Conservation (phyloP, 2,329 filamentous ascomycete species). For the Biscogniauxia mediterranea region DNA sequence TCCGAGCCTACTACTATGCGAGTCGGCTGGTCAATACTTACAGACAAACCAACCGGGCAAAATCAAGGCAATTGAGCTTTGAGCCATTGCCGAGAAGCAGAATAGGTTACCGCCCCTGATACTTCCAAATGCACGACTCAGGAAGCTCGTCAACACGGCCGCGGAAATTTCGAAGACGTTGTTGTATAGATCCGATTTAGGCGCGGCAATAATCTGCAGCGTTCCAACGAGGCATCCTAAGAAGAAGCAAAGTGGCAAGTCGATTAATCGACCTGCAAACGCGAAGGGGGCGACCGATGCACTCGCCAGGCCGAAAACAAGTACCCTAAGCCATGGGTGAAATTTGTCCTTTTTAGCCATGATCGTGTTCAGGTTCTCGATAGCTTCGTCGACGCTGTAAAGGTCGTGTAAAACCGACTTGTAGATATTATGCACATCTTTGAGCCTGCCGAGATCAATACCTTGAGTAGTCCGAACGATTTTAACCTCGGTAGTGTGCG, state of each 20-base stretch:
- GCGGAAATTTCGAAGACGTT: slow-evolving; percentile 54
- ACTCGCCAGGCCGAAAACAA: slow-evolving; percentile 31
- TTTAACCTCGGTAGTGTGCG: slow-evolving; percentile 66
- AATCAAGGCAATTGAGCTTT: slow-evolving; percentile 74
- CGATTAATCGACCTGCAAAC: slow-evolving; percentile 29
- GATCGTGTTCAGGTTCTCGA: slow-evolving; percentile 23
- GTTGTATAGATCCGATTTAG: slow-evolving; percentile 68
- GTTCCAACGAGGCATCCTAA: slow-evolving; percentile 30
- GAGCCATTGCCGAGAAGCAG: slow-evolving; percentile 69
- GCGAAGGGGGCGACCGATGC: slow-evolving; percentile 30
- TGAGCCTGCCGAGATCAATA: slow-evolving; percentile 70
- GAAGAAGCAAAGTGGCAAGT: slow-evolving; percentile 31
- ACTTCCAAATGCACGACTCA: slow-evolving; percentile 68
- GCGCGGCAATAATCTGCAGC: slow-evolving; percentile 73
- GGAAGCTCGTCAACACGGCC: slow-evolving; percentile 64
- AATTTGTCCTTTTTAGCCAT: slow-evolving; percentile 30
- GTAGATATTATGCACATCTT: slow-evolving; percentile 74
- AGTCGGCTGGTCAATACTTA: slow-evolving; percentile 17
- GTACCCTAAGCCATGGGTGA: slow-evolving; percentile 28
- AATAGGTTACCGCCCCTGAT: slow-evolving; percentile 58
- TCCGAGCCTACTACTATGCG: not conserved
- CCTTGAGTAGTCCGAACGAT: slow-evolving; percentile 65
- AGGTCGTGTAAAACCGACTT: slow-evolving; percentile 78
- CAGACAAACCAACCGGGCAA: slow-evolving; percentile 59
- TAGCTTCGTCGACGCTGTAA: slow-evolving; percentile 33